Conservation (phyloP, 371 early-diverging fungal species). For the Syncephalastrum monosporum region DNA sequence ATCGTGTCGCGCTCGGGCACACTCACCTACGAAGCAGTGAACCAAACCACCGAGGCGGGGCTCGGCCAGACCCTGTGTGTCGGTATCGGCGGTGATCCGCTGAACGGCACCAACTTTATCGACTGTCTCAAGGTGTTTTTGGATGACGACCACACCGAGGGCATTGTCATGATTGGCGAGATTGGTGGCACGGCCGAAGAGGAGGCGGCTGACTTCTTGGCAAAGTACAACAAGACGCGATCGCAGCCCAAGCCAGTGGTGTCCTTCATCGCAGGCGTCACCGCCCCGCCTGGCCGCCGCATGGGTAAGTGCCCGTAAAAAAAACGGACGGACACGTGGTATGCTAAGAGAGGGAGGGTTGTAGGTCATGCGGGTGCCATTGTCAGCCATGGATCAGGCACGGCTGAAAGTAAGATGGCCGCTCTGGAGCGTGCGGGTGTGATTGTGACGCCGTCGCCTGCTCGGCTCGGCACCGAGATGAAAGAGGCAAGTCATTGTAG, state of each 20-base stretch:
- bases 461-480: conserved; percentile 89
- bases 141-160: conserved; percentile 94
- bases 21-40: conserved; percentile 98
- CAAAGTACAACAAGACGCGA: conserved; percentile 86
- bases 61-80: conserved; percentile 96
- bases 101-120: conserved; percentile 99
- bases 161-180: conserved; percentile 93
- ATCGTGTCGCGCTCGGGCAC: conserved; percentile 99
- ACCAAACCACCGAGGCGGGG: conserved; percentile 93
- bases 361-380: conserved; percentile 97
- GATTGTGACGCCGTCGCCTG: conserved; percentile 90
- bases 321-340: conserved; percentile 11
- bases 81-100: conserved; percentile 99
- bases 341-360: not conserved
- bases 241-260: conserved; percentile 91
- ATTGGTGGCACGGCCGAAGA: conserved; percentile 98
- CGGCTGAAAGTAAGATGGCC: conserved; percentile 95
- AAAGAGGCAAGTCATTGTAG: conserved; percentile 5
- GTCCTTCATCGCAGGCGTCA: conserved; percentile 97
- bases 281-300: conserved; percentile 98
- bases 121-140: conserved; percentile 95
- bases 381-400: conserved; percentile 98
- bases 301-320: conserved; percentile 65
- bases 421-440: conserved; percentile 94
- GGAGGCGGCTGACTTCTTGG: conserved; percentile 97